Evolutionary conservation across 176 grass and related monocot species (phyloP).

Genomic region (Tillandsia fasciculata): DNA sequence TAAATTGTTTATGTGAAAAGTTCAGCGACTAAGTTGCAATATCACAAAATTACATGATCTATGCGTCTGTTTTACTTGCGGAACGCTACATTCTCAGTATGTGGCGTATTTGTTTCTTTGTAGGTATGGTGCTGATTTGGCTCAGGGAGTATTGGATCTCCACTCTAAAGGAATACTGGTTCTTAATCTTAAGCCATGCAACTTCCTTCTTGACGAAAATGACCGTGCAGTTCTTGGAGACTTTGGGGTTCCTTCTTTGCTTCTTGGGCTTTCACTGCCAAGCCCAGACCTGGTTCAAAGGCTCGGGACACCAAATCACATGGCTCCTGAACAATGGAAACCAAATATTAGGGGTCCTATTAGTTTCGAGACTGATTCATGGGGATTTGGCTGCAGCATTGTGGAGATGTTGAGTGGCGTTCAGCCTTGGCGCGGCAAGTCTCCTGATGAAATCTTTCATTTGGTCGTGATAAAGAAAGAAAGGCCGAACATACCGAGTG

Average conservation of each 20-base stretch:
- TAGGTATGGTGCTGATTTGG: conserved; percentile 82
- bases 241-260: conserved; percentile 72
- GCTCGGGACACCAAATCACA: conserved; percentile 88
- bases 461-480: conserved; percentile 79
- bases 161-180: conserved; percentile 64
- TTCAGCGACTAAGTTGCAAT: no score
- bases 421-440: conserved; percentile 74
- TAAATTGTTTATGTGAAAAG: no score
- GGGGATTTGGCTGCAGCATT: conserved; percentile 89
- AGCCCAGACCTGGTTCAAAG: conserved; percentile 59
- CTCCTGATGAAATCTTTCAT: conserved; percentile 83
- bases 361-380: conserved; percentile 79
- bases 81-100: not conserved
- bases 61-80: no score
- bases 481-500: conserved; percentile 58
- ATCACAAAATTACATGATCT: no score
- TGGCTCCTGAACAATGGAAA: conserved; percentile 95
- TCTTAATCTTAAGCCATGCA: conserved; percentile 88
- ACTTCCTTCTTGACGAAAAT: conserved; percentile 65
- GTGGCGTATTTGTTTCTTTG: conserved; percentile 7
- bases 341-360: conserved; percentile 74
- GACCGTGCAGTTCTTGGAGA: conserved; percentile 63
- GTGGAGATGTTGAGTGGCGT: conserved; percentile 88
- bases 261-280: conserved; percentile 65
- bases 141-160: conserved; percentile 62